Base-by-base conservation (phyloP, 2,329 filamentous ascomycete genomes). In the Akanthomyces uredinophilus region DNA sequence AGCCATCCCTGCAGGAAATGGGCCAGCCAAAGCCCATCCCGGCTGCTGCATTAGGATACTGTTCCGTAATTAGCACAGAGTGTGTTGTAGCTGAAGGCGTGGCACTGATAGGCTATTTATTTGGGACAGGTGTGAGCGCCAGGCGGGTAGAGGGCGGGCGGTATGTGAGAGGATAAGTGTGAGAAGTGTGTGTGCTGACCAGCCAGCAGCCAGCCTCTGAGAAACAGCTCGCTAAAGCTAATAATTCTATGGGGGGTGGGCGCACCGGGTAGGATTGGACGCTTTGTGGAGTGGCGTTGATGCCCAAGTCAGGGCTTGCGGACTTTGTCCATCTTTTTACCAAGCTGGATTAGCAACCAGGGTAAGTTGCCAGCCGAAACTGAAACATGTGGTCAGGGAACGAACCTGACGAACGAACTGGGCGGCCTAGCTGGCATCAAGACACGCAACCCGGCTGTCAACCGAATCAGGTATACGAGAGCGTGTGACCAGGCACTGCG, bases 1-100 rank as follows among this genome's bases (percentile, higher is more conserved):
- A 18, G 44, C 44, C 29, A 52, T 29, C 57, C 47, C 49, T 52
- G 37, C 39, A 39, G 37, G 37, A 14, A 29, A 24, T n/a, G 22
- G 32, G 57, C 43, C 29, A 60, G 47, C 57, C 27, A 56, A 50
- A 27, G 27, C 10, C 24, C 47, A 60, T 20, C 37, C 24, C 57
- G 50, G 50, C 46, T 22, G 50, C 59, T 61, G 50, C 59, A 61
- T 61, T 54, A 22, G 59, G 59, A 54, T 49, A 49, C 41, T 61
- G 59, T 54, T 61, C 59, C 59, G 59, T 54, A 61, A 61, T 61
- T 61, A 61, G 50, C 49, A 44, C 57, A 43, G 14, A 29, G 49
- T 59, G 35, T 14, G 49, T 44, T 50, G 49, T 29, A 60, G 47
- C 57, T 44, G 24, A 53, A 52, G 39, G 24, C 46, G 35, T 22